Evolutionary conservation across 2,329 filamentous ascomycete genomes (phyloP).

Genomic region (Pseudogymnoascus sp.): DNA sequence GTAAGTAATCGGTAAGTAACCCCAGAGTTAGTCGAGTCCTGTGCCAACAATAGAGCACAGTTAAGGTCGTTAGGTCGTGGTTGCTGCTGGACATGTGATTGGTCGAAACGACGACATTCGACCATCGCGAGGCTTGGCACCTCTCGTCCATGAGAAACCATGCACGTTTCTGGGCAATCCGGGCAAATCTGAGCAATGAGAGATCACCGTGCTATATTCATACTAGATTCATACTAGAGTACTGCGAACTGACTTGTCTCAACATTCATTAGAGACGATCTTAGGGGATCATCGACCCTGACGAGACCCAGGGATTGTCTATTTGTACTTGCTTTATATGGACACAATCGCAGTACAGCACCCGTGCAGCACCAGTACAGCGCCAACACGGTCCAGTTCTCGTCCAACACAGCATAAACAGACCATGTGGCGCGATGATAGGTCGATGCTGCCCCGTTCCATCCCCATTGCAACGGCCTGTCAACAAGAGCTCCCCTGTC

Average conservation of each 20-base stretch:
- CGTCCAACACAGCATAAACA: not conserved
- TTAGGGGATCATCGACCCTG: not conserved
- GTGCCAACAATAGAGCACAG: not conserved
- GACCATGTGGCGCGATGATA: constrained; percentile 5
- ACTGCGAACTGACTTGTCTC: not conserved
- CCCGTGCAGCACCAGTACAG: not conserved
- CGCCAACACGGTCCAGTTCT: not conserved
- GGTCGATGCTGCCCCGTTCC: not conserved
- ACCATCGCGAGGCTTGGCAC: not conserved
- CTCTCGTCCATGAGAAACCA: constrained; percentile 4
- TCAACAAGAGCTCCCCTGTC: constrained; percentile 3
- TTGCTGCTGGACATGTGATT: not conserved
- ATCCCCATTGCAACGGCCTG: not conserved
- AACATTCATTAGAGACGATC: not conserved
- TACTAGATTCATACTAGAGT: too few relatives aligned
- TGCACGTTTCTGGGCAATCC: not conserved
- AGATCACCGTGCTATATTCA: not conserved
- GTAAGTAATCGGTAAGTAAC: too few relatives aligned
- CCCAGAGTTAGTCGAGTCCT: not conserved
- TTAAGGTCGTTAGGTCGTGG: not conserved
- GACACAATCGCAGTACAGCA: not conserved
- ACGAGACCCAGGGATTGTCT: constrained; percentile 5
- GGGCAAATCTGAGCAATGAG: not conserved
- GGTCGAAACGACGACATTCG: not conserved
- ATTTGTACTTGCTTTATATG: not conserved